Conservation (phyloP, 805 yeast species). For the Kregervanrija pseudodelftensis region DNA sequence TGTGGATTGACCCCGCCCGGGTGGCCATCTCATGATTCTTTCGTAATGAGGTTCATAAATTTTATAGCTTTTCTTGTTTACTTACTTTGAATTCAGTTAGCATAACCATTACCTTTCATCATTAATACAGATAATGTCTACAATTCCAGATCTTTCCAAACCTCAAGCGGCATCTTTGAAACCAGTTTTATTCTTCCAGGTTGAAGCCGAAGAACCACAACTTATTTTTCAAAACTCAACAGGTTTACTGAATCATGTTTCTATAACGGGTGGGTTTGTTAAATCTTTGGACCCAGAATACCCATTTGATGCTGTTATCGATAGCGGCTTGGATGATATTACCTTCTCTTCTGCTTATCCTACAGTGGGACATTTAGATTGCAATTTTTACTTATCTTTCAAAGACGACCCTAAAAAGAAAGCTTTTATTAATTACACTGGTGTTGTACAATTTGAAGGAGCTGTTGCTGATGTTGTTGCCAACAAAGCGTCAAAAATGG, state of each 20-base stretch:
- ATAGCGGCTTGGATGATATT: conserved; percentile 43
- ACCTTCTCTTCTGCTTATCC: conserved; percentile 26
- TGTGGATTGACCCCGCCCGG: no score
- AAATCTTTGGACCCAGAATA: conserved; percentile 30
- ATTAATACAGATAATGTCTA: conserved; percentile 4
- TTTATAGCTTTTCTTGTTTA: no score
- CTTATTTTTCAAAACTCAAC: conserved; percentile 22
- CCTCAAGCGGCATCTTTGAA: conserved; percentile 22
- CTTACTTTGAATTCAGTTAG: no score
- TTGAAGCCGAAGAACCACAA: conserved; percentile 29
- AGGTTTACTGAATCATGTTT: conserved; percentile 24
- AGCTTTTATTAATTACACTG: conserved; percentile 42
- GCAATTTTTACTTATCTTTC: conserved; percentile 36
- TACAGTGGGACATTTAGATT: conserved; percentile 33
- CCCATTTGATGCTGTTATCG: conserved; percentile 33
- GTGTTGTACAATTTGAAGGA: conserved; percentile 36
- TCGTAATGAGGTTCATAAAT: no score
- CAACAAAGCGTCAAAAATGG: conserved; percentile 25
- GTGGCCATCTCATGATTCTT: no score
- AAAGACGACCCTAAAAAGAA: conserved; percentile 29
- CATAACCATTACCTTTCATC: no score
- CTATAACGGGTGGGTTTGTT: conserved; percentile 29
- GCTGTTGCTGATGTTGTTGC: conserved; percentile 30
- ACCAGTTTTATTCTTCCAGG: conserved; percentile 32
- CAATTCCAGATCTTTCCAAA: conserved; percentile 17